Evolutionary conservation across 2,329 filamentous ascomycete species (phyloP).

Genomic region (Teratosphaeria destructans): DNA sequence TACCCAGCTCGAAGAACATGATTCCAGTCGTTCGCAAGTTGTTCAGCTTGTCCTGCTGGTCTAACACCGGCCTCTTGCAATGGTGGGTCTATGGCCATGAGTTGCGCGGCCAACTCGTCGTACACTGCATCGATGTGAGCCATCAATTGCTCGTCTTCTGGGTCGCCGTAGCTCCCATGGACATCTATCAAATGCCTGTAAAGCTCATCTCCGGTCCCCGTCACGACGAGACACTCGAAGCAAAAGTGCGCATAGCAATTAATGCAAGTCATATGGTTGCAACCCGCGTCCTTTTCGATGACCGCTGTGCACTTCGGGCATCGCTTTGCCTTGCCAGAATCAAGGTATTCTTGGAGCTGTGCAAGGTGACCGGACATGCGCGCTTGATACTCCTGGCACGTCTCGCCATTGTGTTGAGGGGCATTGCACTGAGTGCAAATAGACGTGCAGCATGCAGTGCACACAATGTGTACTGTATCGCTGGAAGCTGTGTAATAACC

Average conservation of each 20-base stretch:
- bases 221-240: slow-evolving; percentile 3
- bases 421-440: slow-evolving; percentile 5
- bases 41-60: neutral
- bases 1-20: too few species aligned
- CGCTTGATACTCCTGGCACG: slow-evolving; percentile 1
- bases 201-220: neutral
- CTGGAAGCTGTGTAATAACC: neutral
- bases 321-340: slow-evolving; percentile 1
- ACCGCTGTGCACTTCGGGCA: slow-evolving; percentile 2
- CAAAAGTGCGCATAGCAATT: slow-evolving; percentile 5
- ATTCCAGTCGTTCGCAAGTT: too few species aligned
- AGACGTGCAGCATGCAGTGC: slow-evolving; percentile 4
- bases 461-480: neutral
- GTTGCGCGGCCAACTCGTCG: neutral
- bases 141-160: neutral
- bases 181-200: slow-evolving; percentile 2
- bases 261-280: slow-evolving; percentile 4
- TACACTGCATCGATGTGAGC: neutral
- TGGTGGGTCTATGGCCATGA: neutral
- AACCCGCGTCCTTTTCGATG: slow-evolving; percentile 2
- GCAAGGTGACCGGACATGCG: neutral
- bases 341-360: neutral
- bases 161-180: slow-evolving; percentile 3
- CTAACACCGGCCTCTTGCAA: neutral
- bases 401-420: slow-evolving; percentile 4